Conservation (phyloP, 2,329 filamentous ascomycete species). For the Talaromyces funiculosus region DNA sequence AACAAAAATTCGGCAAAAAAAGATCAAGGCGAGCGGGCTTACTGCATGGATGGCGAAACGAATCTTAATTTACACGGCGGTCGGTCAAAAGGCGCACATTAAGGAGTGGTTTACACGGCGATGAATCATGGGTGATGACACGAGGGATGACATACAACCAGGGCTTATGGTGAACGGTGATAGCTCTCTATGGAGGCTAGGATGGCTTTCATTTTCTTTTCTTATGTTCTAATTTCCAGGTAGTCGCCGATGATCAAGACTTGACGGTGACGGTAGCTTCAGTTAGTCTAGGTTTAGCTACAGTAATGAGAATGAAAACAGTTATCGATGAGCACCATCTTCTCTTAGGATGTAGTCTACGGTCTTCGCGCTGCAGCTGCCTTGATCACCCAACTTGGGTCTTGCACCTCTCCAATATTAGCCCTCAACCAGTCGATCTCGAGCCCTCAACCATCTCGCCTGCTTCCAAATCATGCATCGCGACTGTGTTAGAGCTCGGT, state of each 20-base stretch:
- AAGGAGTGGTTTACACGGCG: neutral
- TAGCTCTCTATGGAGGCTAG: neutral
- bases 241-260: neutral
- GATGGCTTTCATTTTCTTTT: slow-evolving; percentile 1
- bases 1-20: neutral
- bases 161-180: neutral
- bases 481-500: neutral
- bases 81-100: neutral
- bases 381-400: neutral
- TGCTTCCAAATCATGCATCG: neutral
- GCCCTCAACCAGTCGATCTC: neutral
- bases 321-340: too few relatives aligned
- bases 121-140: neutral
- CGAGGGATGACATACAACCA: neutral
- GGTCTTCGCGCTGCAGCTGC: neutral
- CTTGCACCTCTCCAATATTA: neutral
- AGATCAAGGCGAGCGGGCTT: neutral
- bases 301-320: neutral
- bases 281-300: neutral
- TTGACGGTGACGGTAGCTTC: neutral
- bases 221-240: neutral
- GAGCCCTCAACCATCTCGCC: neutral
- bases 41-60: slow-evolving; percentile 4
- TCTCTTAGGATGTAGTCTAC: neutral
- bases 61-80: neutral